Evolutionary conservation across 768 basidiomycete species (phyloP).

Genomic region (Pleurotus salmoneostramineus): DNA sequence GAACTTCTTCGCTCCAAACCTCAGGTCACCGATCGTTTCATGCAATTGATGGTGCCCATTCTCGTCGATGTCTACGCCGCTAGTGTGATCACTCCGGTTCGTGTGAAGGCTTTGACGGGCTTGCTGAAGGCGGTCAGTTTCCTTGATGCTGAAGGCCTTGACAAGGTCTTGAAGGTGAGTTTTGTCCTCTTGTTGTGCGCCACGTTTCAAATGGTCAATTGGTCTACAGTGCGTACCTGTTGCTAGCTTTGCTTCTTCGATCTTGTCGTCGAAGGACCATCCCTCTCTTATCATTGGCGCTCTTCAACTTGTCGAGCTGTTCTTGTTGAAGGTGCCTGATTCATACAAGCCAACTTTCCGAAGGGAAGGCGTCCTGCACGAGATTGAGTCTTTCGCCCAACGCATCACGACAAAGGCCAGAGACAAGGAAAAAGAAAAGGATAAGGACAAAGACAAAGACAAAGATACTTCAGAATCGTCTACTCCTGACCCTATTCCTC

Average conservation of each 20-base stretch:
- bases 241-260: slow-evolving; percentile 92
- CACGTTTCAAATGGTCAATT: slow-evolving; percentile 4
- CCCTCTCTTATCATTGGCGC: slow-evolving; percentile 82
- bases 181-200: neutral
- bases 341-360: slow-evolving; percentile 89
- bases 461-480: slow-evolving; percentile 27
- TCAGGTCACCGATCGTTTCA: slow-evolving; percentile 77
- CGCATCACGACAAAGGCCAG: slow-evolving; percentile 54
- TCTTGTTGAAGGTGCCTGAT: slow-evolving; percentile 77
- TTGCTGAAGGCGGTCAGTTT: slow-evolving; percentile 91
- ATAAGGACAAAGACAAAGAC: slow-evolving; percentile 50
- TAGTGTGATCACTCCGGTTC: slow-evolving; percentile 82
- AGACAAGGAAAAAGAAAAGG: slow-evolving; percentile 29
- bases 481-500: slow-evolving; percentile 31
- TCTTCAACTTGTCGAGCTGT: slow-evolving; percentile 89
- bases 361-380: slow-evolving; percentile 94
- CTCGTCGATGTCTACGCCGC: slow-evolving; percentile 99
- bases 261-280: slow-evolving; percentile 90
- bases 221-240: slow-evolving; percentile 79
- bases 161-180: slow-evolving; percentile 73
- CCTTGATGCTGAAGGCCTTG: slow-evolving; percentile 72
- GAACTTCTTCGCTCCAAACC: slow-evolving; percentile 74
- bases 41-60: slow-evolving; percentile 87
- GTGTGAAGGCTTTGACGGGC: slow-evolving; percentile 85
- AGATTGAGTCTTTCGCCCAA: slow-evolving; percentile 76